Base-by-base conservation (phyloP, 768 basidiomycete species). In the Collybiopsis confluens region DNA sequence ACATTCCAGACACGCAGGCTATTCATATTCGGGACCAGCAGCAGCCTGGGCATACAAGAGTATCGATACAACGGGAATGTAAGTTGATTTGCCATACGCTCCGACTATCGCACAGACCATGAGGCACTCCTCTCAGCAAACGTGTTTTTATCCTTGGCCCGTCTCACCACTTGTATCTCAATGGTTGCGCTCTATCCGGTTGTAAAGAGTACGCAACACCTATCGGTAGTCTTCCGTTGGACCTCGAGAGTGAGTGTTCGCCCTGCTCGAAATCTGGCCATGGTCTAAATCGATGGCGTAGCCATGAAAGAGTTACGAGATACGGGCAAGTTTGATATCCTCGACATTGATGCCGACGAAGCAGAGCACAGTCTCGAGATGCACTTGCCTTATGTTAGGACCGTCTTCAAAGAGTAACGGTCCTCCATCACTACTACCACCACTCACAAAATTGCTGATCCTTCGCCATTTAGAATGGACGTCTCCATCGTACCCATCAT, bases 351-450 rank as follows among this genome's bases (percentile, higher is more conserved):
- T 1, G 83, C 83, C 2, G 97, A 99, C 64, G 93, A 94, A 68
- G 91, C 87, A 26, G 97, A 99, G 63, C 97, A 99, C 66, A 95
- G 92, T 64, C 83, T 99, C 52, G 97, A 99, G 72, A 95, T 99
- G 92, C 95, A 98, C 62, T 78, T 98, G 16, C 94, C 96, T 4
- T 95, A 92, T 66, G 73, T 97, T 38, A 81, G 89, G 46, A 92
- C 92, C 67, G 71, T 87, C 10, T 97, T 96, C 56, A 77, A 90
- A 68, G 83, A 83, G 92, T 92, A 63, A 58, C 21, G 41, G 35
- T 42, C 8, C 18, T 35, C 11, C 38, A 43, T n/a, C n/a, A n/a
- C n/a, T n/a, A n/a, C n/a, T 6, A 33, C 30, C 6, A 33, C 13
- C 30, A 6, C 13, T 33, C 5, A 33, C 13, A 13, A 5, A 33